phyloP scores from a whole-genome alignment of 257 asterid species.

The Mentha longifolia region DNA sequence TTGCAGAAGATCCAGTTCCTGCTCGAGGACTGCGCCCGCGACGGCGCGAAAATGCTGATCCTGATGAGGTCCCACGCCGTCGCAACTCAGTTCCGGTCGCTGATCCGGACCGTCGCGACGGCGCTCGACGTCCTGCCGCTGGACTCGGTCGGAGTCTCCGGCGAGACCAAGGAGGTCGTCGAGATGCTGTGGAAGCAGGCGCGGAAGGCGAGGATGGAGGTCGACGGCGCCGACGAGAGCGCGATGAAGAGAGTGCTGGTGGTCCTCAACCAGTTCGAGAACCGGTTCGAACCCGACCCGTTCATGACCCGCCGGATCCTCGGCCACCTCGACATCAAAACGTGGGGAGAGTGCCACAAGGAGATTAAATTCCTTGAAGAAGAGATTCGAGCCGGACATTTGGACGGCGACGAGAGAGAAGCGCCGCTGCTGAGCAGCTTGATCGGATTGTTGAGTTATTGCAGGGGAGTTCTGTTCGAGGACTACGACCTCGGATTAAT shows the following conservation, averaged over 20 bases:
- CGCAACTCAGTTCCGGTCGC: constrained; percentile 47
- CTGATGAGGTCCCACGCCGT: constrained; percentile 66
- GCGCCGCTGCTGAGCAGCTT: constrained; percentile 54
- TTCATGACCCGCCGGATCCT: constrained; percentile 46
- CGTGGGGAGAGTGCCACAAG: constrained; percentile 68
- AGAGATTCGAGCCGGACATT: constrained; percentile 42
- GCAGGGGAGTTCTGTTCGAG: constrained; percentile 65
- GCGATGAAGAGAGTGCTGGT: constrained; percentile 53
- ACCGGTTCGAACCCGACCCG: constrained; percentile 59
- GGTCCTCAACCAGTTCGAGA: constrained; percentile 66
- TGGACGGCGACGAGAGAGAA: constrained; percentile 46
- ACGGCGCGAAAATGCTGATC: constrained; percentile 54
- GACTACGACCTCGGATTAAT: constrained; percentile 41
- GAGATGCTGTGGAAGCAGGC: constrained; percentile 60
- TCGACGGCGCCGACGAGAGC: constrained; percentile 53
- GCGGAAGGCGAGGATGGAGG: constrained; percentile 51
- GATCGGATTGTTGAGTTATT: constrained; percentile 63
- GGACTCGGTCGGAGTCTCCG: constrained; percentile 40
- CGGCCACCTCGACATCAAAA: constrained; percentile 47
- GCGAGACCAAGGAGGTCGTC: constrained; percentile 59
- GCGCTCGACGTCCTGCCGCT: constrained; percentile 71
- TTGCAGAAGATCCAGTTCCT: constrained; percentile 59
- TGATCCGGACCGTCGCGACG: constrained; percentile 55
- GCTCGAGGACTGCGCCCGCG: constrained; percentile 64
- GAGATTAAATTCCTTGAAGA: constrained; percentile 61